Conservation (phyloP, 208 protist species). For the Trypanosoma scelopori region DNA sequence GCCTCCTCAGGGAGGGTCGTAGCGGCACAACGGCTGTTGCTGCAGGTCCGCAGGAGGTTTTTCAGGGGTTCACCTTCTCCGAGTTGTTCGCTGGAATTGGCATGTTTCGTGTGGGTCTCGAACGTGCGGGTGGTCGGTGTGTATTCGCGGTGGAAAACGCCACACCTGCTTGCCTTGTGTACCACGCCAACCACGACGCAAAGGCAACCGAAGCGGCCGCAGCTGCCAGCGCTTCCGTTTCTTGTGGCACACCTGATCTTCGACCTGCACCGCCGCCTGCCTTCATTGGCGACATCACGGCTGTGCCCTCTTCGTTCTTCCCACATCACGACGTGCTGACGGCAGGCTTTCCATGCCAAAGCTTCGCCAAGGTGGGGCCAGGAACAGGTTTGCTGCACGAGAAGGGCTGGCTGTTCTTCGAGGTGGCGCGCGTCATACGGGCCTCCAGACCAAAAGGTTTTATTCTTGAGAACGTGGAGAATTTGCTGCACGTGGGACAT, state of each 20-base stretch:
- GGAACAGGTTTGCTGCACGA: conserved; percentile 49
- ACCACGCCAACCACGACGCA: conserved; percentile 51
- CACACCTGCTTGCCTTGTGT: conserved; percentile 38
- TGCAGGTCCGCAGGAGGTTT: neutral
- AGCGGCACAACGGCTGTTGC: neutral
- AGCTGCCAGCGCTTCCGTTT: too few relatives aligned
- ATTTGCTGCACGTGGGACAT: conserved; percentile 53
- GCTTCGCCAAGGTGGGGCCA: conserved; percentile 22
- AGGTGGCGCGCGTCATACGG: conserved; percentile 70
- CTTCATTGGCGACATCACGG: conserved; percentile 67
- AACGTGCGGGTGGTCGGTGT: conserved; percentile 48
- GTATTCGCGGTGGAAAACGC: conserved; percentile 74
- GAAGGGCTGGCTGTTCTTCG: conserved; percentile 73
- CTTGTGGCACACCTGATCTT: too few relatives aligned
- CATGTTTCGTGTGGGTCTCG: conserved; percentile 78
- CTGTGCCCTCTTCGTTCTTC: conserved; percentile 57
- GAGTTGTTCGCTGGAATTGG: conserved; percentile 92
- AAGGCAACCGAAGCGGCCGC: neutral
- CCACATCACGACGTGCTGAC: conserved; percentile 73
- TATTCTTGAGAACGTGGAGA: conserved; percentile 84
- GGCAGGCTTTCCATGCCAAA: conserved; percentile 85
- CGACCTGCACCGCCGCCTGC: too few relatives aligned
- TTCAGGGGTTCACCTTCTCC: conserved; percentile 54
- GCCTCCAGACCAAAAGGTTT: conserved; percentile 43
- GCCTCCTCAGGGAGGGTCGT: neutral